Conservation (phyloP, 352 stramenopile genomes). For the Phytophthora melonis region DNA sequence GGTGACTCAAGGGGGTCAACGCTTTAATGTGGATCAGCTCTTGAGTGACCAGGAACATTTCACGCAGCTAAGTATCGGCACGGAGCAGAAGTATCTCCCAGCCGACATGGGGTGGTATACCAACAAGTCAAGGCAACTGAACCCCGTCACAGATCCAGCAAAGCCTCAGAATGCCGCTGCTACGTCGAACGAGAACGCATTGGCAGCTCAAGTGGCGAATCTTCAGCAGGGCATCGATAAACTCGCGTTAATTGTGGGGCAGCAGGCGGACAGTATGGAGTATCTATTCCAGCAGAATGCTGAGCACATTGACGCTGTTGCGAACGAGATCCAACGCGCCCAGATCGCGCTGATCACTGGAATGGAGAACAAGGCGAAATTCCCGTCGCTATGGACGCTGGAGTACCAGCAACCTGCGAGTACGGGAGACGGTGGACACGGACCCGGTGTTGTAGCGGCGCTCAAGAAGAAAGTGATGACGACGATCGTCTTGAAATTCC, state of each 20-base stretch:
- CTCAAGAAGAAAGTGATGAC: conserved; percentile 7
- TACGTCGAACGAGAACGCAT: background rate
- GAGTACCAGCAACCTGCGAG: conserved; percentile 3
- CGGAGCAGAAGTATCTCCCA: conserved; percentile 12
- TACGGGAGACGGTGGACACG: background rate
- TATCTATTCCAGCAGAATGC: conserved; percentile 5
- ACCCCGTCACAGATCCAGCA: background rate
- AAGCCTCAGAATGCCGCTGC: background rate
- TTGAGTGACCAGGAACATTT: conserved; percentile 15
- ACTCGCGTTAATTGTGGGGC: background rate
- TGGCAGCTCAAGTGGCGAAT: background rate
- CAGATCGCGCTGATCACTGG: conserved; percentile 13
- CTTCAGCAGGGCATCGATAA: background rate
- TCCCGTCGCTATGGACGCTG: conserved; percentile 14
- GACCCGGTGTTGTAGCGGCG: background rate
- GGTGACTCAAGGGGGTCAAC: conserved; percentile 2
- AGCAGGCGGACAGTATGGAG: conserved; percentile 2
- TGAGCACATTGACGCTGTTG: conserved; percentile 4
- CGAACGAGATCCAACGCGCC: background rate
- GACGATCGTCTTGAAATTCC: conserved; percentile 5
- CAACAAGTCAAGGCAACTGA: conserved; percentile 11
- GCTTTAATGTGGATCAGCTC: conserved; percentile 17
- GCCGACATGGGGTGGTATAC: conserved; percentile 25
- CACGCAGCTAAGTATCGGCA: conserved; percentile 12
- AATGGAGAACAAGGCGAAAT: conserved; percentile 19